Evolutionary conservation across 1,284 basidiomycete genomes (phyloP).

Genomic region (Papiliotrema flavescens): DNA sequence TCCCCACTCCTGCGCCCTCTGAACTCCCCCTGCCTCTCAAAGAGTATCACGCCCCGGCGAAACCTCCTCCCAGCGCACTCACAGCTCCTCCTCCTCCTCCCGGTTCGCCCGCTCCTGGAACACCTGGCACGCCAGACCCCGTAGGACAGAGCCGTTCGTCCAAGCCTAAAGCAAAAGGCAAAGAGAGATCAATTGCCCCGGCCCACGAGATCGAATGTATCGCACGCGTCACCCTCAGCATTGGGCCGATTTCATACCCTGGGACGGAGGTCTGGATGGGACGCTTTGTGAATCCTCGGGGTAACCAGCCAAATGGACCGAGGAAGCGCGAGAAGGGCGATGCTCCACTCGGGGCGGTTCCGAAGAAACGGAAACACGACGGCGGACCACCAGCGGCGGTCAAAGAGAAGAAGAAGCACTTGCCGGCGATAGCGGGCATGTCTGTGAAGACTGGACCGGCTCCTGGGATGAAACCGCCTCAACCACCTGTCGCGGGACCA

Average conservation of each 20-base stretch:
- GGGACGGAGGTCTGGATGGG: constrained; percentile 45
- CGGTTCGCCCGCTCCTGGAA: constrained; percentile 4
- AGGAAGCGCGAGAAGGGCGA: constrained; percentile 9
- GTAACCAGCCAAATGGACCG: constrained; percentile 12
- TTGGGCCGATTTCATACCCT: constrained; percentile 41
- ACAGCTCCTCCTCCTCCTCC: constrained; percentile 1
- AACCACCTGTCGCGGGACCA: not conserved
- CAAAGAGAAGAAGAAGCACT: constrained; percentile 6
- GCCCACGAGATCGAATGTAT: constrained; percentile 47
- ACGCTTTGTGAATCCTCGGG: constrained; percentile 37
- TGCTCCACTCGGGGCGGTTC: constrained; percentile 1
- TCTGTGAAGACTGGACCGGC: not conserved
- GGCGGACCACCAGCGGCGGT: too few species aligned
- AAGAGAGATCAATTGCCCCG: constrained; percentile 24
- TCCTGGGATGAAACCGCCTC: not conserved
- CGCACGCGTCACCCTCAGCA: constrained; percentile 32
- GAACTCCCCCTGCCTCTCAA: constrained; percentile 25
- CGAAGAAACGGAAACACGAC: not conserved
- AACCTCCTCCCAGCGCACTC: constrained; percentile 2
- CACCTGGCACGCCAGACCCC: not conserved
- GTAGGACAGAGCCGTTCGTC: not conserved
- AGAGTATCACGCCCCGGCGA: constrained; percentile 24
- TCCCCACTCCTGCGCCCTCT: constrained; percentile 33
- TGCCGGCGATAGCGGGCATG: constrained; percentile 1
- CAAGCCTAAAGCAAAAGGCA: constrained; percentile 9